Evolutionary conservation across 225 moss, liverwort and hornwort genomes (phyloP), one percentile per base, ranked within the genome.

Genomic region (Sphagnum tenellum): DNA sequence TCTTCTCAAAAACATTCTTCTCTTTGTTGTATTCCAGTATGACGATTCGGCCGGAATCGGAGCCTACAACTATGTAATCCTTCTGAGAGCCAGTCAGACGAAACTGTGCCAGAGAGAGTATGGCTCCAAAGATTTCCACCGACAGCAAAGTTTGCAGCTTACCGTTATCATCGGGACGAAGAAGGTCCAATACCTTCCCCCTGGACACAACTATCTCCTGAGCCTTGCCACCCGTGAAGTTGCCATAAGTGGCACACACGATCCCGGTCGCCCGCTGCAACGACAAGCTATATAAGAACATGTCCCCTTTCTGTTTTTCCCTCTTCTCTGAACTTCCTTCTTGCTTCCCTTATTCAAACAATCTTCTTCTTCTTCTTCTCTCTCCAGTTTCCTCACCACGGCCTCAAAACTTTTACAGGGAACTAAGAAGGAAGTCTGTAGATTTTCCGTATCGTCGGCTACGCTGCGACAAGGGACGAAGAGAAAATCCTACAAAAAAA

Each of bases 11-110:
- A 0, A 89, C 53, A 12, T 98, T 98, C 73, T 93, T 98, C 87
- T 98, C 90, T n/a, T 82, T 85, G 62, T 93, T 90, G 66, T 93
- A 98, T 89, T 98, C 98, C 0, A 98, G 77, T 67, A 98, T 98
- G 55, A 98, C 98, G 57, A 98, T 93, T 47, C 98, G 79, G 2
- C 93, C 98, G 1, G 98, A 98, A 68, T 98, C 93, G 0, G 93
- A 93, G 7, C 98, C 98, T 8, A 98, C 90, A 48, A 93, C 93
- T 44, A 98, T 87, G 57, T 93, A 93, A 66, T 98, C 98, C 81
- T 98, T 98, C 71, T 90, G 98, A 2, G 93, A 93, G 13, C 98
- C 98, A 2, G 93, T 93, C 57, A 93, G 88, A 12, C 98, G 93
- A 59, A 98, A 98, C 67, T 93, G 93, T 56, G 84, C 98, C 64